Evolutionary conservation across 768 basidiomycete species (phyloP).

Genomic region (Rhodotorula diobovata): DNA sequence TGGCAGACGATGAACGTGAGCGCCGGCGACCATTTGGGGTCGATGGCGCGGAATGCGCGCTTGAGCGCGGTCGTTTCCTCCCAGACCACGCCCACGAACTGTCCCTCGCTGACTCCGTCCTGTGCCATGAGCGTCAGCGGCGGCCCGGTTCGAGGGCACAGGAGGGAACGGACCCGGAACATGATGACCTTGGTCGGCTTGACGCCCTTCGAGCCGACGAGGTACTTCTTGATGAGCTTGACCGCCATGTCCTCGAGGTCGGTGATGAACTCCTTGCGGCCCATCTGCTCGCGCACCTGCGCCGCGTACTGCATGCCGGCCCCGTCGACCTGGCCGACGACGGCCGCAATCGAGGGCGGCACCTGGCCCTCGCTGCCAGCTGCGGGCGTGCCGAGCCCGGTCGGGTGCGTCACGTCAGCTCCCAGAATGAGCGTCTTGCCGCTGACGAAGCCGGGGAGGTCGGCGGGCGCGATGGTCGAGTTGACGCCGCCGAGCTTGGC

Average conservation of each 20-base stretch:
- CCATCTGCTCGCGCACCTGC: slow-evolving; percentile 32
- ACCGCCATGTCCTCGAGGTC: slow-evolving; percentile 24
- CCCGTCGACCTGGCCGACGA: slow-evolving; percentile 19
- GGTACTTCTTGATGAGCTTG: slow-evolving; percentile 7
- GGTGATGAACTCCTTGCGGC: slow-evolving; percentile 26
- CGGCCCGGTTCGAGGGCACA: too few species aligned
- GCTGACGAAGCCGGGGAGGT: slow-evolving; percentile 8
- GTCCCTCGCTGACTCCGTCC: slow-evolving; percentile 35
- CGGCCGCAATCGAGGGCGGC: slow-evolving; percentile 28
- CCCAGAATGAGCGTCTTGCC: slow-evolving; percentile 29
- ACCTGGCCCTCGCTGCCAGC: slow-evolving; percentile 14
- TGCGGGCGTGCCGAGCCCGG: slow-evolving; percentile 17
- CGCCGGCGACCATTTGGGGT: slow-evolving; percentile 25
- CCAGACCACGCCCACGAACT: slow-evolving; percentile 24
- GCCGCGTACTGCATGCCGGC: slow-evolving; percentile 13
- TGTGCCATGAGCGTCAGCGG: neutral
- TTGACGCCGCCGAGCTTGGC: slow-evolving; percentile 34
- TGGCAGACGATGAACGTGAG: slow-evolving; percentile 37
- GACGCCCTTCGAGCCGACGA: neutral
- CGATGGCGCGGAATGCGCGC: slow-evolving; percentile 19
- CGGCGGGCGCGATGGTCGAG: slow-evolving; percentile 6
- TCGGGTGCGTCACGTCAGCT: slow-evolving; percentile 33
- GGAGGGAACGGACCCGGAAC: slow-evolving; percentile 1
- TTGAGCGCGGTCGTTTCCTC: slow-evolving; percentile 28
- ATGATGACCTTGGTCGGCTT: slow-evolving; percentile 25